These are phyloP conservation scores for Ambrosia trifida DNA, from an alignment of 129 eudicot species.

Conservation along the genomic window DNA sequence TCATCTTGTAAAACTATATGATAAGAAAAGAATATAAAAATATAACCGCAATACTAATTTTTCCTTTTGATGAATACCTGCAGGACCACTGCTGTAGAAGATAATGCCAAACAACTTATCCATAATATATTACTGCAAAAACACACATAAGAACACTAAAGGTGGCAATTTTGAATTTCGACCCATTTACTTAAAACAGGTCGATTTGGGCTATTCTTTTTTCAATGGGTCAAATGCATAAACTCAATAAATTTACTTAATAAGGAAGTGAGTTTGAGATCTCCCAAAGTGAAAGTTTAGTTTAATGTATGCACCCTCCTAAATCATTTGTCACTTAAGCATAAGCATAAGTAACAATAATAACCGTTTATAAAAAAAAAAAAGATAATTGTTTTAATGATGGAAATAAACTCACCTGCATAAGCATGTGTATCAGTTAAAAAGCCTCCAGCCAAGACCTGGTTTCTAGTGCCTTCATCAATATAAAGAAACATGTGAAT, in stretches of 20 bases:
- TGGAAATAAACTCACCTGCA: constrained; percentile 58
- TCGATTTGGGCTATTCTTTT: background rate
- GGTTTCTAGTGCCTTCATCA: constrained; percentile 95
- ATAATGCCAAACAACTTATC: constrained; percentile 65
- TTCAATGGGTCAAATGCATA: background rate
- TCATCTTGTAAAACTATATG: constrained; percentile 7
- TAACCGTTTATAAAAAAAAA: background rate
- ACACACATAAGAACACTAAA: background rate
- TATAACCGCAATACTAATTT: constrained; percentile 6
- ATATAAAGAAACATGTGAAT: constrained; percentile 90
- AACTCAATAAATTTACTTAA: background rate
- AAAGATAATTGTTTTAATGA: too few species aligned
- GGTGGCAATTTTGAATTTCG: background rate
- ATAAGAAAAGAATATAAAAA: background rate
- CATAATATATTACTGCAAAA: background rate
- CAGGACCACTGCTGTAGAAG: constrained; percentile 97
- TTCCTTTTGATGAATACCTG: constrained; percentile 54
- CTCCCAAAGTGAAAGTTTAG: background rate
- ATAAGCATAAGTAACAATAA: too few species aligned
- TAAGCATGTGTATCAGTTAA: constrained; percentile 91
- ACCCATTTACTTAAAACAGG: background rate
- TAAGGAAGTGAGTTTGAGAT: background rate
- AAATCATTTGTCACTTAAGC: too few species aligned
- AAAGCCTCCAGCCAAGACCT: constrained; percentile 85
- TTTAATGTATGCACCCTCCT: constrained; percentile 2